Conservation (phyloP, 345 rosid species). For the Noccaea caerulescens region DNA sequence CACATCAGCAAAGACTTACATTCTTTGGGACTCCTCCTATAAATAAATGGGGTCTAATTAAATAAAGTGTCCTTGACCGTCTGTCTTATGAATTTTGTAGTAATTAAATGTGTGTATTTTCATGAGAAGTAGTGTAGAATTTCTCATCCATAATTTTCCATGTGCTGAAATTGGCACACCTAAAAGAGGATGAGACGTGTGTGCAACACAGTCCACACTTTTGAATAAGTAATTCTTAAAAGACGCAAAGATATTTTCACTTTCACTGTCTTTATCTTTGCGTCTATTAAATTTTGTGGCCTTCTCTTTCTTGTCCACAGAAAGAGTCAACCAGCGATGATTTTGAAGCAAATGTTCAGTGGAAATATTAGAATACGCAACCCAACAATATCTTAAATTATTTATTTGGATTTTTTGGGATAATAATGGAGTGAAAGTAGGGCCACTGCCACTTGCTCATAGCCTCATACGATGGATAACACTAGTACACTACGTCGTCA, state of each 20-base stretch:
- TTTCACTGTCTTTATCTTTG: constrained; percentile 2
- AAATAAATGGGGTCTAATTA: background rate
- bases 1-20: background rate
- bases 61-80: constrained; percentile 6
- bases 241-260: too few relatives aligned
- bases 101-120: background rate
- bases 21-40: background rate
- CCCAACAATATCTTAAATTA: background rate
- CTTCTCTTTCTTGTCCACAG: background rate
- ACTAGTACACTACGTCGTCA: background rate
- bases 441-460: constrained; percentile 26
- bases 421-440: constrained; percentile 1
- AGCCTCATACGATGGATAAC: constrained; percentile 8
- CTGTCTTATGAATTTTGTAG: constrained; percentile 7
- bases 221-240: too few relatives aligned
- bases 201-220: background rate
- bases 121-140: background rate
- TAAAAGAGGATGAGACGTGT: constrained; percentile 16
- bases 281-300: constrained; percentile 5
- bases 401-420: background rate
- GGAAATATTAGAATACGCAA: background rate
- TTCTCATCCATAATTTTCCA: constrained; percentile 18
- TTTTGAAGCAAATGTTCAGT: constrained; percentile 5
- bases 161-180: constrained; percentile 13
- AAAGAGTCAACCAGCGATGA: constrained; percentile 1